Evolutionary conservation across 2,329 filamentous ascomycete genomes (phyloP).

Genomic region (Didymella exigua): DNA sequence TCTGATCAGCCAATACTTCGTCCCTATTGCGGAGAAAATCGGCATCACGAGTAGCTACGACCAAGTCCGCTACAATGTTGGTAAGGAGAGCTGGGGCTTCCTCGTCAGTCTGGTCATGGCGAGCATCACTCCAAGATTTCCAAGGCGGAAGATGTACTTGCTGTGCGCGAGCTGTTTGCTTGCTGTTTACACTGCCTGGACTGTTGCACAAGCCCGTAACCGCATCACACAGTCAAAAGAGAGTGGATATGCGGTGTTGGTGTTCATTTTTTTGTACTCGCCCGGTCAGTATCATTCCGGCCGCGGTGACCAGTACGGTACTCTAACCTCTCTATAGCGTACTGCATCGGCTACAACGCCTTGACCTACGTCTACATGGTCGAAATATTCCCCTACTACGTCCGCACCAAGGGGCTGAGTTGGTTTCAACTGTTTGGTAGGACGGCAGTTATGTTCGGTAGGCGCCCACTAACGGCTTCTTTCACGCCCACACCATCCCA

Average conservation of each 20-base stretch:
- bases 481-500: too few relatives aligned
- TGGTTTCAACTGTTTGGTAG: slow-evolving; percentile 69
- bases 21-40: slow-evolving; percentile 64
- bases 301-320: neutral
- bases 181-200: slow-evolving; percentile 47
- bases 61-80: slow-evolving; percentile 55
- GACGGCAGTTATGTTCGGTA: slow-evolving; percentile 62
- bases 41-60: slow-evolving; percentile 59
- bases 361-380: slow-evolving; percentile 61
- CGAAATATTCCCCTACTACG: slow-evolving; percentile 58
- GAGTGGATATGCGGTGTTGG: slow-evolving; percentile 53
- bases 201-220: slow-evolving; percentile 57
- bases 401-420: slow-evolving; percentile 56
- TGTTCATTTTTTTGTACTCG: slow-evolving; percentile 59
- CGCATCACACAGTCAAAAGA: slow-evolving; percentile 47
- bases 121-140: slow-evolving; percentile 60
- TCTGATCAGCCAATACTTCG: slow-evolving; percentile 69
- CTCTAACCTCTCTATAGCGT: slow-evolving; percentile 43
- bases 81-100: slow-evolving; percentile 66
- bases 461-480: neutral
- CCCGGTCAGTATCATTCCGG: slow-evolving; percentile 23
- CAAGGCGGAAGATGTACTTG: slow-evolving; percentile 63
- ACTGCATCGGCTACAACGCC: slow-evolving; percentile 63
- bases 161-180: slow-evolving; percentile 46
- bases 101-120: slow-evolving; percentile 62